Percentiles rank a stretch among this genome's conserved stretches.
phyloP scores from a whole-genome alignment of 805 yeast genomes.

The Pichia phayaonensis region DNA sequence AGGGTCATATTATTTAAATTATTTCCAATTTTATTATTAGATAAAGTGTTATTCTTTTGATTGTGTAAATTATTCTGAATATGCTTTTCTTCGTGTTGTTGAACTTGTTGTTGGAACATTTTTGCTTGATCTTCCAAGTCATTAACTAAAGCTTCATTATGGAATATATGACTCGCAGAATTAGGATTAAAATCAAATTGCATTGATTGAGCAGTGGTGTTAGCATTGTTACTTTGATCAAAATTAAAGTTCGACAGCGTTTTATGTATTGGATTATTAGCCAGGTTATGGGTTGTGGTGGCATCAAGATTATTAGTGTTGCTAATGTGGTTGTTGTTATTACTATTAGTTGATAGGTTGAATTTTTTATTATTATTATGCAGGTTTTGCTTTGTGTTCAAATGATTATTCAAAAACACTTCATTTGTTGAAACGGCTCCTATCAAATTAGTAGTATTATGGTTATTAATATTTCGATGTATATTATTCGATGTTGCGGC shows the following conservation, averaged over 20 bases:
- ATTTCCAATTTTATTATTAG: not conserved
- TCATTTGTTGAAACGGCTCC: constrained; percentile 92
- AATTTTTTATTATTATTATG: constrained; percentile 6
- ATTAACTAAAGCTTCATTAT: constrained; percentile 4
- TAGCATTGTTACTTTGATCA: constrained; percentile 9
- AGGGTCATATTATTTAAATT: not conserved
- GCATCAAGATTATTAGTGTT: not conserved
- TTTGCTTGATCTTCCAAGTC: constrained; percentile 7
- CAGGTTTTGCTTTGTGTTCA: constrained; percentile 7
- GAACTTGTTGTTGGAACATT: constrained; percentile 17
- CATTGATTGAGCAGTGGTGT: constrained; percentile 1
- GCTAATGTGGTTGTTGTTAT: constrained; percentile 16
- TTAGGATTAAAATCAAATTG: constrained; percentile 4
- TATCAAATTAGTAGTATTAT: constrained; percentile 48
- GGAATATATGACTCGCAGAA: not conserved
- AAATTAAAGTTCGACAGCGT: constrained; percentile 18
- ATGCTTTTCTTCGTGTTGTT: constrained; percentile 18
- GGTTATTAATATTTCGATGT: constrained; percentile 23
- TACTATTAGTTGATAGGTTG: constrained; percentile 1
- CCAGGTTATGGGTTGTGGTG: not conserved
- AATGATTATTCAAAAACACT: constrained; percentile 52
- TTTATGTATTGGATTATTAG: constrained; percentile 7
- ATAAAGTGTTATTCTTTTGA: constrained; percentile 13
- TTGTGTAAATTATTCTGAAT: constrained; percentile 4
- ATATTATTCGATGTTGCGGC: not conserved